Conservation (phyloP, 164 flowering plant species). For the Liquidambar formosana region DNA sequence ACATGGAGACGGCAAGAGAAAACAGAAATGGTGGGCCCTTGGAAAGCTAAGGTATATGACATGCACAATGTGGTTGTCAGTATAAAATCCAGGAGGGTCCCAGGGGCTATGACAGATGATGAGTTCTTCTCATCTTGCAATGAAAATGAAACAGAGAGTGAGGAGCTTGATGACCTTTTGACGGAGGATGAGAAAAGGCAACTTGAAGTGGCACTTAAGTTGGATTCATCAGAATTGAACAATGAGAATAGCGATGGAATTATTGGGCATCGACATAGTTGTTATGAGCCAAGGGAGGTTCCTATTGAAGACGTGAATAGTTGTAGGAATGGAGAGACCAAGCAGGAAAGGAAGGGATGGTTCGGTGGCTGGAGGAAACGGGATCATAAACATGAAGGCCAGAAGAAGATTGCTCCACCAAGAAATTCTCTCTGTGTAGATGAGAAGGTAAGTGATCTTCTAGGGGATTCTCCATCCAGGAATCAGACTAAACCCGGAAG, state of each 20-base stretch:
- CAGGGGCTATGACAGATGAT: constrained; percentile 86
- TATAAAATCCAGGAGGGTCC: constrained; percentile 83
- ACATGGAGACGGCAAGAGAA: constrained; percentile 91
- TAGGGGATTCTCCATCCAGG: constrained; percentile 65
- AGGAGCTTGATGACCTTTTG: constrained; percentile 58
- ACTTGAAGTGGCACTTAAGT: constrained; percentile 75
- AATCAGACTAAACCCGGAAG: constrained; percentile 64
- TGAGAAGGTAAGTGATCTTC: constrained; percentile 79
- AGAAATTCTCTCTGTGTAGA: constrained; percentile 78
- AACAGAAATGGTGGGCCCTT: constrained; percentile 68
- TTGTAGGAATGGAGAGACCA: constrained; percentile 51
- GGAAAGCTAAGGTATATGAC: constrained; percentile 88
- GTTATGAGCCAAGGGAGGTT: constrained; percentile 61
- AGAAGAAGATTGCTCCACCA: constrained; percentile 56
- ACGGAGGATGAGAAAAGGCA: constrained; percentile 87
- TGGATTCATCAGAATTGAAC: constrained; percentile 53
- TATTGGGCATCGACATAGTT: constrained; percentile 71
- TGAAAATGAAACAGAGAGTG: constrained; percentile 72
- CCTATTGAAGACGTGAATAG: constrained; percentile 55
- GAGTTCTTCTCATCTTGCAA: constrained; percentile 60
- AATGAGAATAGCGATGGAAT: constrained; percentile 46
- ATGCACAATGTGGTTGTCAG: constrained; percentile 92
- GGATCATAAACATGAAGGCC: constrained; percentile 51
- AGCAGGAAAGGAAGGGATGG: constrained; percentile 85
- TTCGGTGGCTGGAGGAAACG: constrained; percentile 81